phyloP scores from a whole-genome alignment of 148 eudicot genomes.

The Polygonum aviculare region DNA sequence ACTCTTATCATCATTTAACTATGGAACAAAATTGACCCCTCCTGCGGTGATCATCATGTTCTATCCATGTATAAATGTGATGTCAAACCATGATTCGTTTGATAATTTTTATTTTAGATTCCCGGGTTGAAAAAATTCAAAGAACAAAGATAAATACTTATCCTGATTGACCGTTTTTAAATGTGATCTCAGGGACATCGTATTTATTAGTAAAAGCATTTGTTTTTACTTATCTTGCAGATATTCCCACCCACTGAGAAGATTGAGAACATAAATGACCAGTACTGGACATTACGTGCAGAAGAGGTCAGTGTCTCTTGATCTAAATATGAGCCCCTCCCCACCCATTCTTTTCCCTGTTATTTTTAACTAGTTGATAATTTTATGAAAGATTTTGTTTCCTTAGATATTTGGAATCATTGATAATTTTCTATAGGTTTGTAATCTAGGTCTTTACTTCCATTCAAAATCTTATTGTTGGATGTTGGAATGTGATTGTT shows the following conservation, averaged over 20 bases:
- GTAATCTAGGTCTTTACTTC: background rate
- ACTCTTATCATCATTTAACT: background rate
- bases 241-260: slow-evolving; percentile 71
- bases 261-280: slow-evolving; percentile 90
- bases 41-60: background rate
- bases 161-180: background rate
- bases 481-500: background rate
- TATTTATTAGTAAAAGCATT: background rate
- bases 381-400: background rate
- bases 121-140: background rate
- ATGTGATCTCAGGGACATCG: background rate
- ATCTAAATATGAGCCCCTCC: background rate
- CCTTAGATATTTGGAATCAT: background rate
- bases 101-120: background rate
- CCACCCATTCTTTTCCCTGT: background rate
- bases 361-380: background rate
- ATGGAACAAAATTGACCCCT: background rate
- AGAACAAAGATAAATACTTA: background rate
- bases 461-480: background rate
- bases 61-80: background rate
- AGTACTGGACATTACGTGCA: slow-evolving; percentile 90
- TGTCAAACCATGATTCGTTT: background rate
- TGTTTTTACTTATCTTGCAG: slow-evolving; percentile 27
- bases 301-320: slow-evolving; percentile 58
- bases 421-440: background rate